Percentiles rank a stretch among this genome's conserved stretches.
phyloP scores from a whole-genome alignment of 352 stramenopile species.

The Phytophthora idaei region DNA sequence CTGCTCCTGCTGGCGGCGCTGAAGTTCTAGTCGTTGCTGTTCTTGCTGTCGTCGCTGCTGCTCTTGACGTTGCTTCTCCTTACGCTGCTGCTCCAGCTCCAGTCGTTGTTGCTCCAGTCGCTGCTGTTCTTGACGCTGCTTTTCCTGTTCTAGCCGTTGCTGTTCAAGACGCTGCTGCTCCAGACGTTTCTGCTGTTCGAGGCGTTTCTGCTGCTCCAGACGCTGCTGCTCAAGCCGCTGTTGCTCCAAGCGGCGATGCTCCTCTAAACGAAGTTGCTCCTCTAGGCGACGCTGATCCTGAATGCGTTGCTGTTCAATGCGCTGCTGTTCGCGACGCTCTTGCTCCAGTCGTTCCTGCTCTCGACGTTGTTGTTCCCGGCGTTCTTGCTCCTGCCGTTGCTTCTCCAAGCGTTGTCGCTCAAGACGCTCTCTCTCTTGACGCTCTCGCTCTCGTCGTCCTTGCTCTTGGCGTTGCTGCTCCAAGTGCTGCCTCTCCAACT shows the following conservation, averaged over 20 bases:
- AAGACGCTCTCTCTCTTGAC: slow-evolving; percentile 33
- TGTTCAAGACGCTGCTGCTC: slow-evolving; percentile 26
- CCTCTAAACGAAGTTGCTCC: slow-evolving; percentile 27
- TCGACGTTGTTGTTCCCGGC: slow-evolving; percentile 31
- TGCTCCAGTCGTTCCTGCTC: slow-evolving; percentile 42
- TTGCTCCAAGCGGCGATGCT: slow-evolving; percentile 34
- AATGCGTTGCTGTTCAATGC: slow-evolving; percentile 32
- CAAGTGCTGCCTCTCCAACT: slow-evolving; percentile 28
- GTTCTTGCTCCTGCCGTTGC: slow-evolving; percentile 32
- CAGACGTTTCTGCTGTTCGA: slow-evolving; percentile 25
- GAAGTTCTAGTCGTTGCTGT: slow-evolving; percentile 32
- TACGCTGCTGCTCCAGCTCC: slow-evolving; percentile 27
- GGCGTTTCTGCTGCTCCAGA: slow-evolving; percentile 24
- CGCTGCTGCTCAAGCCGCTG: slow-evolving; percentile 31
- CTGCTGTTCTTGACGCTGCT: slow-evolving; percentile 32
- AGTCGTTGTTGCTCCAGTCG: slow-evolving; percentile 25
- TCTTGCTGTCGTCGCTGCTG: slow-evolving; percentile 33
- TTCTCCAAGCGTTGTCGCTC: slow-evolving; percentile 13
- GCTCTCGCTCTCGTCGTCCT: slow-evolving; percentile 17
- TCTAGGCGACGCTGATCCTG: slow-evolving; percentile 35
- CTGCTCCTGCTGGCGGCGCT: slow-evolving; percentile 39
- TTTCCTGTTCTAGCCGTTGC: slow-evolving; percentile 27
- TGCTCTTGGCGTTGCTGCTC: slow-evolving; percentile 38
- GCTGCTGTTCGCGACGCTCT: slow-evolving; percentile 33
- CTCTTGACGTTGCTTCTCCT: slow-evolving; percentile 35